A percentile compares a stretch with the other conserved stretches of the same genome.
These are phyloP conservation scores for Clavulina sp. DNA, from an alignment of 768 basidiomycete genomes.

Conservation along the genomic window DNA sequence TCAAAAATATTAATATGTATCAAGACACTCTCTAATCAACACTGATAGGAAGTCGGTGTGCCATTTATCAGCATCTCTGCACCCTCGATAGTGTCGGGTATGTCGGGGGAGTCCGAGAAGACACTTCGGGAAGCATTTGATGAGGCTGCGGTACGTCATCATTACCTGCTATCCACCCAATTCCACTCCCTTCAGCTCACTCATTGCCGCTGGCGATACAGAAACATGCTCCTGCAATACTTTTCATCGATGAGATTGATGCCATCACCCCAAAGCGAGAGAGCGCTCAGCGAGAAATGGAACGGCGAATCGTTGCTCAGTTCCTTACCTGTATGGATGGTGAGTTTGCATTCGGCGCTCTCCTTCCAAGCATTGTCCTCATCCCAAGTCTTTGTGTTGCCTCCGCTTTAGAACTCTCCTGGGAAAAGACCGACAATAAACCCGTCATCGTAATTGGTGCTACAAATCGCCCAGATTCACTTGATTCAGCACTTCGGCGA, in stretches of 20 bases:
- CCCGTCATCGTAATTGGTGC: constrained; percentile 91
- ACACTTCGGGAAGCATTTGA: constrained; percentile 91
- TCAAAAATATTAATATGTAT: constrained; percentile 7
- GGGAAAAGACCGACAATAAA: constrained; percentile 86
- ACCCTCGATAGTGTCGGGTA: constrained; percentile 89
- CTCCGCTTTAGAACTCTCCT: constrained; percentile 59
- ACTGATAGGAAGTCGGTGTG: constrained; percentile 61
- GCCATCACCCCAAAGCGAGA: constrained; percentile 96
- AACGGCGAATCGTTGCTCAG: constrained; percentile 90
- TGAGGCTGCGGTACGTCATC: constrained; percentile 70
- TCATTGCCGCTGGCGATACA: constrained; percentile 25
- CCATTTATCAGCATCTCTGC: constrained; percentile 93
- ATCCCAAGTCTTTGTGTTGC: background rate
- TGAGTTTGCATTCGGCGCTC: constrained; percentile 21
- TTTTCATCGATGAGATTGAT: constrained; percentile 97
- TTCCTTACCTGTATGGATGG: constrained; percentile 98
- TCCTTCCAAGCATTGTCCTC: background rate
- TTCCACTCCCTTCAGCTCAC: background rate
- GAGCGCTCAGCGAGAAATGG: constrained; percentile 97
- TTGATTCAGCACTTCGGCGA: constrained; percentile 82
- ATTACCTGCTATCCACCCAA: background rate
- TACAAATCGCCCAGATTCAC: constrained; percentile 87
- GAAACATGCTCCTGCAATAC: constrained; percentile 69
- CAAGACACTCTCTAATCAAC: too few species aligned
- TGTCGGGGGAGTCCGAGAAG: constrained; percentile 98